Evolutionary conservation across 345 rosid genomes (phyloP), one percentile per base, ranked within the genome.

Genomic region (Turnera subulata): DNA sequence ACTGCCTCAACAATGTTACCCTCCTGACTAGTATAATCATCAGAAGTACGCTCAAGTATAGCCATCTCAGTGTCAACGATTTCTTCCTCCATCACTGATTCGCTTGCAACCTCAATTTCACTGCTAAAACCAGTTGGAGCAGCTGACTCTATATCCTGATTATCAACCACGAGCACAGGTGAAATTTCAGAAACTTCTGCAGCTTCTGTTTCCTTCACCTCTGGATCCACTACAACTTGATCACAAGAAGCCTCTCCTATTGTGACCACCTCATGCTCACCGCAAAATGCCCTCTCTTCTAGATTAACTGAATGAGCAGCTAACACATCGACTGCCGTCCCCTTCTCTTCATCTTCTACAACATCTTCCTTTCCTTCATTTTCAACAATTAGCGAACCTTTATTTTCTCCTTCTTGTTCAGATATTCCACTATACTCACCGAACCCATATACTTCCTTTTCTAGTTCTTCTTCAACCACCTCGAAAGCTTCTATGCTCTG

Each of bases 1-100:
- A n/a, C 69, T 26, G 46, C 38, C 50, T 33, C 56, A 63, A 55
- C 64, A 49, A 21, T 68, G 11, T n/a, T 20, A 62, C 19, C 25
- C 46, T 42, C 50, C 35, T 29, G 35, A 4, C 8, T 29, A 29
- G 35, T 4, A 24, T 2, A 32, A 24, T 39, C 7, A 43, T 47
- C 46, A n/a, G n/a, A n/a, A n/a, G 19, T n/a, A 18, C 6, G 14
- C 29, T 29, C 10, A n/a, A n/a, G n/a, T n/a, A n/a, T n/a, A n/a
- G n/a, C n/a, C n/a, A n/a, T 43, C 62, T 32, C 61, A 24, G 2
- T 1, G 4, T 43, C 55, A 25, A 68, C 53, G 53, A 44, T 23
- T 45, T 56, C 61, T 47, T 59, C n/a, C n/a, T n/a, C 58, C 42
- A 35, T 54, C 26, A 26, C 6, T 29, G 64, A 22, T 50, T 64